phyloP scores from a whole-genome alignment of 2,329 filamentous ascomycete genomes.

The Colletotrichum sansevieriae region DNA sequence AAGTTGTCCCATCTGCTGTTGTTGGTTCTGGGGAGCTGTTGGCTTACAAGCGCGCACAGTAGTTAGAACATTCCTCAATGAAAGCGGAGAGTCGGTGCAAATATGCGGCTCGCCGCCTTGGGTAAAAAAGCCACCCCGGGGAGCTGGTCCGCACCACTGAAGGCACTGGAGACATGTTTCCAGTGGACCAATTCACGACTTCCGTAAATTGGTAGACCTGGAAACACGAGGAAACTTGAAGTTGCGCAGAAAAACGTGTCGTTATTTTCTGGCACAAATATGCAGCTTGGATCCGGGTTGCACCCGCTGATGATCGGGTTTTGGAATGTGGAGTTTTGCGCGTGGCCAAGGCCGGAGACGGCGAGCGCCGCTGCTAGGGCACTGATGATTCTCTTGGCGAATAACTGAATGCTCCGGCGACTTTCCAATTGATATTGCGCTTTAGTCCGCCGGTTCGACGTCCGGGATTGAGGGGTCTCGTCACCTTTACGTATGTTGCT shows the following conservation, averaged over 20 bases:
- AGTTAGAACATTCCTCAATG: too few relatives aligned
- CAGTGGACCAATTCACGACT: constrained; percentile 65
- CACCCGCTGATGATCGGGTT: constrained; percentile 65
- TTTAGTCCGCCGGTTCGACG: too few relatives aligned
- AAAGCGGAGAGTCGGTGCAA: constrained; percentile 61
- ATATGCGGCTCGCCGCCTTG: constrained; percentile 55
- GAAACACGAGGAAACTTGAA: constrained; percentile 66
- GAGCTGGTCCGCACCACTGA: constrained; percentile 57
- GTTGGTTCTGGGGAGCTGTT: too few relatives aligned
- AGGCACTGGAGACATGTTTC: constrained; percentile 58
- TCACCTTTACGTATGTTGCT: too few relatives aligned
- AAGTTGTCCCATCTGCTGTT: constrained; percentile 41
- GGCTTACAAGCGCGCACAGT: constrained; percentile 51
- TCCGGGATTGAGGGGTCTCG: too few relatives aligned
- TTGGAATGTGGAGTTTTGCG: constrained; percentile 46
- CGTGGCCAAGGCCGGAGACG: too few relatives aligned
- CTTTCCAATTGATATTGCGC: too few relatives aligned
- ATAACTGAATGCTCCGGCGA: too few relatives aligned
- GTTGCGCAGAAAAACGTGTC: constrained; percentile 65
- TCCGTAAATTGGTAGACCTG: constrained; percentile 65
- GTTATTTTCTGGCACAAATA: constrained; percentile 53
- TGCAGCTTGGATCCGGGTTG: constrained; percentile 62
- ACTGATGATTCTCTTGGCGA: too few relatives aligned
- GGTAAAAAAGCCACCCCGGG: constrained; percentile 50
- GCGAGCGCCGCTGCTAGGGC: too few relatives aligned